Base-by-base conservation (phyloP, 169 alveolate species). In the Eimeria necatrix region DNA sequence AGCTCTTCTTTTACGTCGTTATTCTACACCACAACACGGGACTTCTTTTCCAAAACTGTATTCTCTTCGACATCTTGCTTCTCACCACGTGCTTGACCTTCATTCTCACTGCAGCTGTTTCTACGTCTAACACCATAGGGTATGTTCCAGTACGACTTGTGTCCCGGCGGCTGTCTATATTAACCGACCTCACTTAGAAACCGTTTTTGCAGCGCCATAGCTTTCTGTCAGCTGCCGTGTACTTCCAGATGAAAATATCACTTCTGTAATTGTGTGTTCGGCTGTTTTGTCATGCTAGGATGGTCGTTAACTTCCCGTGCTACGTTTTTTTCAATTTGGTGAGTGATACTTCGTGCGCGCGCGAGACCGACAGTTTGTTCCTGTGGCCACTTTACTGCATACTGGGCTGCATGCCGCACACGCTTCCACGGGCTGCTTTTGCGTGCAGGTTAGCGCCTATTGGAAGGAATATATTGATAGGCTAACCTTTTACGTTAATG, bases 401-500 rank as follows among this genome's bases (percentile, higher is more conserved):
- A 16, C 64, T 12, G 10, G 64, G n/a, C 10, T 56, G 64, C 64
- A 56, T 56, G 64, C 64, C 10, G 64, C 18, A 16, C 64, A 56
- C 18, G 64, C 64, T 12, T 56, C n/a, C 64, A 56, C 64, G 18
- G 3, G 18, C 18, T 56, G 10, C 2, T 9, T 61, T 14, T 51
- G 16, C 46, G 32, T 84, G 18, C 73, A 61, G 95, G 96, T 78
- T 64, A 91, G 81, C 78, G 94, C 95, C 56, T 94, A n/a, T 71
- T 88, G 94, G 86, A 88, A 96, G 96, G 99, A 98, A 96, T 94
- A 97, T 24, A 96, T 97, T 6, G 99, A 98, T 60, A 96, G 99
- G 85, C 94, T 97, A 76, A 98, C 98, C 6, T 98, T 96, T 94
- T 97, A 97, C 94, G 97, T 98, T 26, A 97, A 97, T 89, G 98